These are phyloP conservation scores for Metarhizium robertsii DNA, from an alignment of 2,329 filamentous ascomycete species.

Conservation along the genomic window DNA sequence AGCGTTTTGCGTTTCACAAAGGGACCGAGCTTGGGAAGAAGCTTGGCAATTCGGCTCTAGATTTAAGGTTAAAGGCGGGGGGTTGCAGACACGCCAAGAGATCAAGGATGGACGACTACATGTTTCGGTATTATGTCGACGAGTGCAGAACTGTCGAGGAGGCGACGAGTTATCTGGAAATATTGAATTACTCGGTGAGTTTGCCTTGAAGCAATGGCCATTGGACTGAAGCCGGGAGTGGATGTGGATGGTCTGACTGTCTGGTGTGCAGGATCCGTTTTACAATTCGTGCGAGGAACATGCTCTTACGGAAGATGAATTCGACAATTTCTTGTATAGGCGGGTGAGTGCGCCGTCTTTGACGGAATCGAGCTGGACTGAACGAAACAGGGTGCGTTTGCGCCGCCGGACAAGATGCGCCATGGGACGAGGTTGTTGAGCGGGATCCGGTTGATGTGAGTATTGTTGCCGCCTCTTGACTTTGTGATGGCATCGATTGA, in stretches of 20 bases:
- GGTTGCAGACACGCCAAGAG: background rate
- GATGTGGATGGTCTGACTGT: background rate
- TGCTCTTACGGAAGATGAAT: slow-evolving; percentile 41
- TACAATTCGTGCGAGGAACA: slow-evolving; percentile 43
- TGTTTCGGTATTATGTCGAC: slow-evolving; percentile 40
- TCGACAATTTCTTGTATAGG: slow-evolving; percentile 45
- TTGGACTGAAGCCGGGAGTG: too few species aligned
- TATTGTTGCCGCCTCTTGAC: slow-evolving; percentile 4
- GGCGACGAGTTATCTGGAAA: slow-evolving; percentile 45
- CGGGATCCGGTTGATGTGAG: slow-evolving; percentile 47
- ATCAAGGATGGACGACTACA: slow-evolving; percentile 46
- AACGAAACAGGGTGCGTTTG: slow-evolving; percentile 40
- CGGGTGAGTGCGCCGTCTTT: slow-evolving; percentile 28
- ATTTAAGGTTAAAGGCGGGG: background rate
- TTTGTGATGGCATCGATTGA: background rate
- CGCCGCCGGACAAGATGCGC: slow-evolving; percentile 31
- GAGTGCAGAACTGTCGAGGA: slow-evolving; percentile 40
- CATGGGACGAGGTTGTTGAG: slow-evolving; percentile 35
- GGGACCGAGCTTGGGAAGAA: background rate
- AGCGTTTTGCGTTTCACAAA: background rate
- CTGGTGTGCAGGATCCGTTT: slow-evolving; percentile 32
- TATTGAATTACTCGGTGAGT: slow-evolving; percentile 48
- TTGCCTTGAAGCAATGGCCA: too few species aligned
- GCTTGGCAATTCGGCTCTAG: background rate
- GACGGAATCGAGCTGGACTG: background rate